phyloP scores from a whole-genome alignment of 1,284 basidiomycete species.

The Trametes hirsuta region DNA sequence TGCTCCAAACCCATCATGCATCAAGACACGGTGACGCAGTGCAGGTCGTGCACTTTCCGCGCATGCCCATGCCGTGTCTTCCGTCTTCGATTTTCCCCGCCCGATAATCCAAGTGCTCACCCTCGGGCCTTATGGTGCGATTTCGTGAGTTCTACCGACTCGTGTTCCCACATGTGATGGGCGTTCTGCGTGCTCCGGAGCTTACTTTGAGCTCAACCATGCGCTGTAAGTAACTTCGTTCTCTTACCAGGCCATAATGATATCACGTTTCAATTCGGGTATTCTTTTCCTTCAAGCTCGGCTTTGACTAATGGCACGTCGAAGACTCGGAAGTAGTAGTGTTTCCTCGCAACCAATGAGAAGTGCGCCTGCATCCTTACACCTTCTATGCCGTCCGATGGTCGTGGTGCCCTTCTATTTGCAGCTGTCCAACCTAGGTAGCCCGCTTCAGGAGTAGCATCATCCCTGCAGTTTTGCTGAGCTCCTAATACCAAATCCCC shows the following conservation, averaged over 20 bases:
- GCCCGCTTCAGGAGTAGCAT: no score
- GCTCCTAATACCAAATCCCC: background rate
- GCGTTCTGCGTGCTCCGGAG: background rate
- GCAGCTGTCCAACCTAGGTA: background rate
- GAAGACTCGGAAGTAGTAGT: background rate
- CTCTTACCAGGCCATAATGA: background rate
- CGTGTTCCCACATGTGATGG: constrained; percentile 1
- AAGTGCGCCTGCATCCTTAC: background rate
- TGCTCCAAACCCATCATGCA: background rate
- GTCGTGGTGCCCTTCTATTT: background rate
- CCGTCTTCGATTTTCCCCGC: constrained; percentile 8
- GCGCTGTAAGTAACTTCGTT: background rate
- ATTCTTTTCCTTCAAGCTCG: background rate
- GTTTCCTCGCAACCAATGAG: background rate
- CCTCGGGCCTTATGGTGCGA: constrained; percentile 7
- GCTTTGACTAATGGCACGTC: background rate
- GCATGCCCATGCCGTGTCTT: constrained; percentile 2
- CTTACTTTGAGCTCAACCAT: background rate
- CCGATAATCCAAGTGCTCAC: background rate
- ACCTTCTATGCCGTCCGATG: background rate
- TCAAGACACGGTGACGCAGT: background rate
- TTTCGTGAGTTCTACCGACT: constrained; percentile 1
- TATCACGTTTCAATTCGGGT: background rate
- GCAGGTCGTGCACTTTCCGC: constrained; percentile 1
- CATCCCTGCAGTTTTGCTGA: no score